Base-by-base conservation (phyloP, 78 protist genomes). In the Dictyostelium brefeldianum region DNA sequence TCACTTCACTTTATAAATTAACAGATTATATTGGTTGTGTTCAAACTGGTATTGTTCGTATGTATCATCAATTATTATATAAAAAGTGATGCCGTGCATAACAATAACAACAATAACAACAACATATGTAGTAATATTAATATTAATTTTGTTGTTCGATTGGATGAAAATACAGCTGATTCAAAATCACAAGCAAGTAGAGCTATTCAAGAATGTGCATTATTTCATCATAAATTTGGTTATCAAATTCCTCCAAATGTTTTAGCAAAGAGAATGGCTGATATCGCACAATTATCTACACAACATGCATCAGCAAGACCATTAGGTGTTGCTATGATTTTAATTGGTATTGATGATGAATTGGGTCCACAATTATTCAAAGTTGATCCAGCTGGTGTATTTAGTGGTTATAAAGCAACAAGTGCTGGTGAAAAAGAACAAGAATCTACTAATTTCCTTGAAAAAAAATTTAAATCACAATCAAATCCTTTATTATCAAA, bases 341-440 rank as follows among this genome's bases (percentile, higher is more conserved):
- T 98, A 31, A 71, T 96, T 22, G 98, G 98, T n/a, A 75, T 96
- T 31, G 99, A 98, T 36, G 98, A 96, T 5, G 98, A 98, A 81
- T 69, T 65, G 15, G 99, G 98, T 41, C 98, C 99, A n/a, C 98
- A 98, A 96, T 67, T 99, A 41, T 98, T 47, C 91, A 96, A 95
- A 51, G 65, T 92, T 31, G 99, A 98, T 75, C 99, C 99, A 20
- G 99, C 99, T 6, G 99, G 99, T 41, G 89, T 94, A 27, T 92
- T 5, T 65, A 73, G 89, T 10, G 99, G 98, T 57, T 96, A 96
- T 79, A 92, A 95, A 80, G 99, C 99, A 1, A 79, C 95, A 0
- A 78, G 98, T 7, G 95, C 98, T 1, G 99, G 99, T 31, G 95
- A 67, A 22, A 98, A 98, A 94, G 99, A 97, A 50, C 96, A 77